Evolutionary conservation across 768 basidiomycete species (phyloP).

Genomic region (Baorangia bicolor): DNA sequence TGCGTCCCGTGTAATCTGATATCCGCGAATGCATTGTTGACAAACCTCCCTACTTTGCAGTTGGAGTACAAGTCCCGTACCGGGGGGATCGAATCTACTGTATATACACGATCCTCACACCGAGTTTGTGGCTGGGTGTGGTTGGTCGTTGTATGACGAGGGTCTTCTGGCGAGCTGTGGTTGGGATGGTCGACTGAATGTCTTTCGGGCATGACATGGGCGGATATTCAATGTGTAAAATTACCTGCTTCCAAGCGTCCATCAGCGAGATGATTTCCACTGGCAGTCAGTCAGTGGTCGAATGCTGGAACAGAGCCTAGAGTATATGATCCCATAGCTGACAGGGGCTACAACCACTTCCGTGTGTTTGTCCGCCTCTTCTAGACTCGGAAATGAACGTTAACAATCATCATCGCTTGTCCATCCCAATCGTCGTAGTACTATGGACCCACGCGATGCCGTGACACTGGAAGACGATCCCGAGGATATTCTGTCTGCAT

Average conservation of each 20-base stretch:
- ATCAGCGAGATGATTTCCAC: background rate
- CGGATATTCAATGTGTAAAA: background rate
- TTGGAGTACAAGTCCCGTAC: slow-evolving; percentile 66
- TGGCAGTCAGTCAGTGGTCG: background rate
- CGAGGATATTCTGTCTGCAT: slow-evolving; percentile 68
- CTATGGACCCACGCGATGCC: background rate
- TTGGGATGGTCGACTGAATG: slow-evolving; percentile 85
- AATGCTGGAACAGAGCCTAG: no score
- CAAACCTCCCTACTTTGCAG: slow-evolving; percentile 36
- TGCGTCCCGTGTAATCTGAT: slow-evolving; percentile 42
- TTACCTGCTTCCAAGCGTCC: background rate
- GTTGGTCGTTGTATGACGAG: slow-evolving; percentile 91
- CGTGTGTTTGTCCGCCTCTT: background rate
- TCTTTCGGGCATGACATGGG: slow-evolving; percentile 55
- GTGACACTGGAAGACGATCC: slow-evolving; percentile 35
- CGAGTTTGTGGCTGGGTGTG: slow-evolving; percentile 91
- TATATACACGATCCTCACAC: slow-evolving; percentile 86
- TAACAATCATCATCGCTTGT: no score
- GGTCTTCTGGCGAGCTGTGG: slow-evolving; percentile 85
- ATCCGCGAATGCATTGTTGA: background rate
- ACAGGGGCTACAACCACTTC: background rate
- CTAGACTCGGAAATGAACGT: no score
- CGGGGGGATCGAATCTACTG: slow-evolving; percentile 51
- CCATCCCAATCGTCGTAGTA: no score
- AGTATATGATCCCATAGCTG: no score